Evolutionary conservation across 345 rosid genomes (phyloP).

Genomic region (Isatis tinctoria): DNA sequence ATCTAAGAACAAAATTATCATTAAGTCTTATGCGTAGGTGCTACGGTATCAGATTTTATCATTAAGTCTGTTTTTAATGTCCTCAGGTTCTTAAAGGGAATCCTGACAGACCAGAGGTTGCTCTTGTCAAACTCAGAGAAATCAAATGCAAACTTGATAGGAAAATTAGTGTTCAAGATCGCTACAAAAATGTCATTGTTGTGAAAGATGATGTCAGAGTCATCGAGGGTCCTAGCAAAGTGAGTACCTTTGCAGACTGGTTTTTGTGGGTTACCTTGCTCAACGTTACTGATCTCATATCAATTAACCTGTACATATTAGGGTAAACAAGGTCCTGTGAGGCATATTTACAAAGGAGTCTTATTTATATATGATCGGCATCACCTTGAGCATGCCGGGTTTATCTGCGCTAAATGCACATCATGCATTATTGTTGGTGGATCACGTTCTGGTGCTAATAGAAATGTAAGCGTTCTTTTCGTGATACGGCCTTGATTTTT

Average conservation of each 20-base stretch:
- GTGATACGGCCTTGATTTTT: background rate
- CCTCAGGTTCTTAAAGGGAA: slow-evolving; percentile 82
- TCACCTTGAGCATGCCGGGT: slow-evolving; percentile 98
- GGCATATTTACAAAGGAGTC: slow-evolving; percentile 72
- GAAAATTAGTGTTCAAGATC: slow-evolving; percentile 68
- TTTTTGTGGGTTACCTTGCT: slow-evolving; percentile 6
- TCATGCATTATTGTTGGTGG: slow-evolving; percentile 83
- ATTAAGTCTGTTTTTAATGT: background rate
- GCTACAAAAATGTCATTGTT: slow-evolving; percentile 56
- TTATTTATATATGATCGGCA: slow-evolving; percentile 81
- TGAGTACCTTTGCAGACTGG: slow-evolving; percentile 37
- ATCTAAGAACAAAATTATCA: background rate
- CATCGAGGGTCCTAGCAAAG: slow-evolving; percentile 87
- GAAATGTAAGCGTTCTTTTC: slow-evolving; percentile 52
- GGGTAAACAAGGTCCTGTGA: slow-evolving; percentile 98
- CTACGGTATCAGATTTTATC: background rate
- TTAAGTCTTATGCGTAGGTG: background rate
- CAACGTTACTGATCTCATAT: background rate
- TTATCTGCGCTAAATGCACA: slow-evolving; percentile 76
- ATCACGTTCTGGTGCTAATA: slow-evolving; percentile 55
- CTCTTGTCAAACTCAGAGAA: slow-evolving; percentile 84
- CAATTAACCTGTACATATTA: slow-evolving; percentile 23
- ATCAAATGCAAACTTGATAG: slow-evolving; percentile 85
- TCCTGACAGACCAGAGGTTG: slow-evolving; percentile 87
- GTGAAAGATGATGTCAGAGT: slow-evolving; percentile 81